phyloP scores from a whole-genome alignment of 2,329 filamentous ascomycete species.

The Blastomyces gilchristii region DNA sequence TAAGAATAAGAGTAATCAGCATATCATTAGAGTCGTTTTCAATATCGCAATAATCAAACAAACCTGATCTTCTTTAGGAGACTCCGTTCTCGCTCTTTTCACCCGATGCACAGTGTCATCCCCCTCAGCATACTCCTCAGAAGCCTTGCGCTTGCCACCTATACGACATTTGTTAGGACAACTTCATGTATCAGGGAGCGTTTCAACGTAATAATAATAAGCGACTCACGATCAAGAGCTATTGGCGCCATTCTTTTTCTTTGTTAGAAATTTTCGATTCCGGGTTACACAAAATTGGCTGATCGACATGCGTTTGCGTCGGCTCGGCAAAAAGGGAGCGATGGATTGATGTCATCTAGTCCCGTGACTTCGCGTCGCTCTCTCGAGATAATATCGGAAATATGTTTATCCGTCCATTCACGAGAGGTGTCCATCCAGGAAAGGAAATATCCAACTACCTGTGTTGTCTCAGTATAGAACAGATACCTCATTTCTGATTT shows the following conservation, averaged over 20 bases:
- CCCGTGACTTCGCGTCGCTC: constrained; percentile 3
- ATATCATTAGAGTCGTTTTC: not conserved
- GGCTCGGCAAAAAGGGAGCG: not conserved
- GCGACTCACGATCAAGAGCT: constrained; percentile 25
- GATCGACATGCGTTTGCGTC: not conserved
- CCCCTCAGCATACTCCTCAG: constrained; percentile 36
- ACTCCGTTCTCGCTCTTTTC: constrained; percentile 42
- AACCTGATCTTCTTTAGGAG: constrained; percentile 31
- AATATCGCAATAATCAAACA: constrained; percentile 16
- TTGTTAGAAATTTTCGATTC: constrained; percentile 3
- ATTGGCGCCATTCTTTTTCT: constrained; percentile 20
- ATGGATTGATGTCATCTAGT: not conserved
- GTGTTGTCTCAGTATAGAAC: not conserved
- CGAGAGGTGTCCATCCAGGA: not conserved
- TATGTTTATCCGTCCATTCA: constrained; percentile 4
- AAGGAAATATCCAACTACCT: not conserved
- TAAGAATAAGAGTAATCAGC: constrained; percentile 17
- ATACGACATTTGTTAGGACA: not conserved
- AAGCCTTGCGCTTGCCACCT: constrained; percentile 41
- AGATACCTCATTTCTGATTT: not conserved
- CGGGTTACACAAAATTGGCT: not conserved
- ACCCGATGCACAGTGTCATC: constrained; percentile 34
- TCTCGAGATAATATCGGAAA: not conserved
- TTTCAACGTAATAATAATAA: too few relatives aligned
- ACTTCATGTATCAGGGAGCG: not conserved